These are phyloP conservation scores for Rosa hybrid DNA, from an alignment of 331 rosid species.

Conservation along the genomic window DNA sequence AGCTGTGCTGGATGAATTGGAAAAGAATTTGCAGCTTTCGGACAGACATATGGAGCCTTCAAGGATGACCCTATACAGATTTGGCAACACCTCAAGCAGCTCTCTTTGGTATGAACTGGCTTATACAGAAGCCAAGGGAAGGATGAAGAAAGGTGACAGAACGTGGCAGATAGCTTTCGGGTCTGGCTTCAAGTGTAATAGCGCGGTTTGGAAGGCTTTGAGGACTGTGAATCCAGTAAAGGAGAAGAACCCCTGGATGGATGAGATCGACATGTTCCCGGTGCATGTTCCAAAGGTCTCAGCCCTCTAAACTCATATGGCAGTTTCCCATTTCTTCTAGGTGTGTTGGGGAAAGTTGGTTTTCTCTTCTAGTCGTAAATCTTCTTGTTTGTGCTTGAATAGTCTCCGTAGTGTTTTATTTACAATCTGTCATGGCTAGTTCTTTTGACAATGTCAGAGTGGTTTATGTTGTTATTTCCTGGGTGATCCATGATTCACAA, in stretches of 20 bases:
- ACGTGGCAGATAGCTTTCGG: conserved; percentile 67
- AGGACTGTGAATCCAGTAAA: conserved; percentile 41
- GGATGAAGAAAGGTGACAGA: conserved; percentile 54
- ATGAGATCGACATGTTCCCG: conserved; percentile 51
- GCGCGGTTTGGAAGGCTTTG: conserved; percentile 59
- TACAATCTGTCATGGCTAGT: not conserved
- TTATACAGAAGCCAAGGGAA: conserved; percentile 53
- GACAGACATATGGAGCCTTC: conserved; percentile 65
- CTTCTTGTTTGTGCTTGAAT: not conserved
- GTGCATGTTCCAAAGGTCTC: conserved; percentile 49
- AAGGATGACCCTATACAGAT: conserved; percentile 60
- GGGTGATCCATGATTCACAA: not conserved
- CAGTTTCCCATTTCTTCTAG: conserved; percentile 5
- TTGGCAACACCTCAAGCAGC: conserved; percentile 69
- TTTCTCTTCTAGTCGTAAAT: not conserved
- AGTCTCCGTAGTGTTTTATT: not conserved
- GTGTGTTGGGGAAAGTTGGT: not conserved
- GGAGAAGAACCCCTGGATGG: conserved; percentile 62
- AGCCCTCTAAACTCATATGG: conserved; percentile 17
- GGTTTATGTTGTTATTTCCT: not conserved
- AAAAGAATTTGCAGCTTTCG: conserved; percentile 50
- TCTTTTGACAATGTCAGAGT: not conserved
- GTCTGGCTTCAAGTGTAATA: conserved; percentile 59
- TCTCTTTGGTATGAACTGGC: conserved; percentile 64
- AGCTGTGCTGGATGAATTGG: conserved; percentile 62